phyloP scores from a whole-genome alignment of 2,329 filamentous ascomycete genomes.

The Canariomyces notabilis region DNA sequence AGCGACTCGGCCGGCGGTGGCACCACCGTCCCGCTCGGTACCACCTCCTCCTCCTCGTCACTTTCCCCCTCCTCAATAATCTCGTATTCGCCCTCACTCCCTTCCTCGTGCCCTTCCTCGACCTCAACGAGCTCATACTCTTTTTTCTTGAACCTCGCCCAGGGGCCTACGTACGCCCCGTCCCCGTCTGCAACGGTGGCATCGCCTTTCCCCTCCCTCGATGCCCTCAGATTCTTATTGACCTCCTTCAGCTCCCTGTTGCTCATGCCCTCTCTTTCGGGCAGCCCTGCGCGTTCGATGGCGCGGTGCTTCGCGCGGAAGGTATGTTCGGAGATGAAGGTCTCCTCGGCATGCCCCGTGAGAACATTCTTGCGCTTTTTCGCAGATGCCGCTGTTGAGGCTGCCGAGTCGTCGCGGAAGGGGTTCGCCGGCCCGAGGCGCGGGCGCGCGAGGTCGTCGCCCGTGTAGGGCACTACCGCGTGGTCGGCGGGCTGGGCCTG shows the following conservation, averaged over 20 bases:
- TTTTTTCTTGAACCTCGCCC: constrained; percentile 75
- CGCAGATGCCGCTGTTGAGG: constrained; percentile 24
- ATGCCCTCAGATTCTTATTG: constrained; percentile 61
- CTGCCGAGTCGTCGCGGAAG: constrained; percentile 55
- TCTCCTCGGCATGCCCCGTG: constrained; percentile 84
- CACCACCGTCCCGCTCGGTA: constrained; percentile 60
- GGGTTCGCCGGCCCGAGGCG: constrained; percentile 68
- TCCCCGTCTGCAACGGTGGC: constrained; percentile 79
- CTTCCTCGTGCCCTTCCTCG: constrained; percentile 68
- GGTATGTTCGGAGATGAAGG: constrained; percentile 81
- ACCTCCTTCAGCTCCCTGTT: constrained; percentile 62
- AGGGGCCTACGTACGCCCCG: constrained; percentile 86
- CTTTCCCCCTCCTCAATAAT: constrained; percentile 71
- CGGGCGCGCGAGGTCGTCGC: constrained; percentile 64
- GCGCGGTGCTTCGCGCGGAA: constrained; percentile 86
- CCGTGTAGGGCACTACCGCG: constrained; percentile 61
- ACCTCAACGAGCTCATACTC: constrained; percentile 68
- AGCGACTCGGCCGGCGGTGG: constrained; percentile 51
- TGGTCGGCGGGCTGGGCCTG: constrained; percentile 52
- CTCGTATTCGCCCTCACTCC: constrained; percentile 73
- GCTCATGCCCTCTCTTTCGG: constrained; percentile 51
- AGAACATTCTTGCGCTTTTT: constrained; percentile 75
- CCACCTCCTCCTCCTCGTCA: constrained; percentile 62
- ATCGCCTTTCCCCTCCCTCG: constrained; percentile 80
- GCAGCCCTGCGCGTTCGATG: constrained; percentile 61